Percentiles rank a stretch among this genome's conserved stretches.
phyloP scores from a whole-genome alignment of 257 asterid genomes.

The Echites panduratus region DNA sequence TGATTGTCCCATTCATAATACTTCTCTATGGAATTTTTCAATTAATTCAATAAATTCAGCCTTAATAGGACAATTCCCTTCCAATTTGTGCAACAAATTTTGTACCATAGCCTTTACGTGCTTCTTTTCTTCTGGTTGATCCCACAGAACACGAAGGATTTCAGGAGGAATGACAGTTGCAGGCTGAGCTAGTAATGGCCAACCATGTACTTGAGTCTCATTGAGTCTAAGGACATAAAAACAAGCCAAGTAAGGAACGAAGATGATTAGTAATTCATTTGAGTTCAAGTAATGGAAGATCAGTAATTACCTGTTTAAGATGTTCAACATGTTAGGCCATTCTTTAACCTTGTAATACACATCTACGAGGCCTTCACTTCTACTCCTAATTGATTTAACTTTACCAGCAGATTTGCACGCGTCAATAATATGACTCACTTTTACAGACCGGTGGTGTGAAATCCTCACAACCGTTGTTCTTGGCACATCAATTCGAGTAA shows the following conservation, averaged over 20 bases:
- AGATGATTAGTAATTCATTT: neutral
- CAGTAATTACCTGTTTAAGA: constrained; percentile 44
- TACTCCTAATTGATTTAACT: fast-evolving
- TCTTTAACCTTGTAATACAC: constrained; percentile 39
- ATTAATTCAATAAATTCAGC: constrained; percentile 20
- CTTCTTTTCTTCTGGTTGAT: constrained; percentile 41
- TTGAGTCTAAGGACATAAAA: constrained; percentile 35
- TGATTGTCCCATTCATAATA: constrained; percentile 5
- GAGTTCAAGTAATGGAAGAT: neutral
- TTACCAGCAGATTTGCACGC: constrained; percentile 36
- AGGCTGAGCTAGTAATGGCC: constrained; percentile 41
- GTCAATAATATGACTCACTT: neutral
- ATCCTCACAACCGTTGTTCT: constrained; percentile 53
- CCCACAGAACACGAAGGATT: constrained; percentile 45
- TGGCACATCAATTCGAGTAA: constrained; percentile 56
- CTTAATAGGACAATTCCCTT: constrained; percentile 2
- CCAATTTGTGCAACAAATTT: constrained; percentile 28
- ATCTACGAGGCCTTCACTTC: constrained; percentile 19
- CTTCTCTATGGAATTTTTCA: constrained; percentile 19
- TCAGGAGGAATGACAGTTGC: constrained; percentile 48
- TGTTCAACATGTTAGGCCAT: constrained; percentile 61
- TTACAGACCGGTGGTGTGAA: constrained; percentile 3
- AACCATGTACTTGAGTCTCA: constrained; percentile 29
- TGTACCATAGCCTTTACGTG: constrained; percentile 27
- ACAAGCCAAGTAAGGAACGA: constrained; percentile 12